These are phyloP conservation scores for Pinus taeda DNA, from an alignment of 75 land plant species.

Conservation along the genomic window DNA sequence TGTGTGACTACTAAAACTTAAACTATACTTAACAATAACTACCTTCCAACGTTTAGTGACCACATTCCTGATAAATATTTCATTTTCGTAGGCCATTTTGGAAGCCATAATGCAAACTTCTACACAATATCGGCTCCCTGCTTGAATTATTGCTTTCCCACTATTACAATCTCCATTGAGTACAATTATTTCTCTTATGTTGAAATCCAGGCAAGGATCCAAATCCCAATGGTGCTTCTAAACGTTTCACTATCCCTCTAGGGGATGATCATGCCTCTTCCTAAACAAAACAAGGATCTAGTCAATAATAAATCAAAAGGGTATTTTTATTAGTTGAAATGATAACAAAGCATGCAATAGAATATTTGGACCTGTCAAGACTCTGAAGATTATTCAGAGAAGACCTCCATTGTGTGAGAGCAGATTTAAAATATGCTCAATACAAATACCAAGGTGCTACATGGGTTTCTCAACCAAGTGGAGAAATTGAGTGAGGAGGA, in stretches of 20 bases:
- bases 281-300: background rate
- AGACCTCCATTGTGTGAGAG: background rate
- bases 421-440: background rate
- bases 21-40: background rate
- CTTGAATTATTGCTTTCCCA: background rate
- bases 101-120: background rate
- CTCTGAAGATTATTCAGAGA: background rate
- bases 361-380: background rate
- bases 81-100: conserved; percentile 13
- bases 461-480: background rate
- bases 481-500: no score
- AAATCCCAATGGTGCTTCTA: conserved; percentile 16
- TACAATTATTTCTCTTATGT: background rate
- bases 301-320: background rate
- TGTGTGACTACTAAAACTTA: background rate
- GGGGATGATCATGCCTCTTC: background rate
- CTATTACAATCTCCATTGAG: background rate
- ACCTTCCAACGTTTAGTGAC: conserved; percentile 37
- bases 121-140: conserved; percentile 9
- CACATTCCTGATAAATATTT: conserved; percentile 10
- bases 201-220: conserved; percentile 10
- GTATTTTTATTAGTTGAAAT: background rate
- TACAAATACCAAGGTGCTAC: background rate
- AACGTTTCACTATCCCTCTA: conserved; percentile 9
- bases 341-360: background rate